A percentile compares a stretch with the other conserved stretches of the same genome.
phyloP scores from a whole-genome alignment of 108 stramenopile species.

The Cyclotella atomus region DNA sequence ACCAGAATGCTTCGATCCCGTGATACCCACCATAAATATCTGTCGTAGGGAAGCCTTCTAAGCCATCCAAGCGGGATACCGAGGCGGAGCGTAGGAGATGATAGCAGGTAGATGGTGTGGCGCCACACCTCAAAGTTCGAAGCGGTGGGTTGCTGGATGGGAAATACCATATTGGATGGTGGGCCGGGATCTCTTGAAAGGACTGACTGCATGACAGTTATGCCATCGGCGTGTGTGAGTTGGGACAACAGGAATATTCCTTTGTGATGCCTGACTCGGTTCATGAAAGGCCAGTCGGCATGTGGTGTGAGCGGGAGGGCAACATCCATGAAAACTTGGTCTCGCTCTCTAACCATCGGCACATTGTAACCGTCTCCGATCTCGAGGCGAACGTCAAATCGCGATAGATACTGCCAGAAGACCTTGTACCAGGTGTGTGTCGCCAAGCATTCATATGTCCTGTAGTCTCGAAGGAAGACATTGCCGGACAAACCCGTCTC shows the following conservation, averaged over 20 bases:
- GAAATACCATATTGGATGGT: background rate
- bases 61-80: background rate
- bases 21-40: background rate
- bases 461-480: background rate
- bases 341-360: background rate
- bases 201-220: background rate
- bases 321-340: background rate
- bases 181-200: background rate
- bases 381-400: background rate
- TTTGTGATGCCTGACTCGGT: background rate
- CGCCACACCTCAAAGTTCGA: background rate
- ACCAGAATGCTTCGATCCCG: background rate
- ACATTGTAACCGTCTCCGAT: background rate
- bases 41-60: background rate
- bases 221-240: background rate
- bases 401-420: background rate
- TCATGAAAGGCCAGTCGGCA: background rate
- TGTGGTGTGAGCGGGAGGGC: no score
- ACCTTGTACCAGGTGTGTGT: constrained; percentile 13
- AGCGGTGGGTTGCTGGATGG: background rate
- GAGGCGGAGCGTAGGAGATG: background rate
- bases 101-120: background rate
- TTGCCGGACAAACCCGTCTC: background rate
- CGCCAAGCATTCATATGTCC: background rate
- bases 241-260: background rate